Evolutionary conservation across 1,284 basidiomycete genomes (phyloP), one percentile per base, ranked within the genome.

Genomic region (Pascua guehoae): DNA sequence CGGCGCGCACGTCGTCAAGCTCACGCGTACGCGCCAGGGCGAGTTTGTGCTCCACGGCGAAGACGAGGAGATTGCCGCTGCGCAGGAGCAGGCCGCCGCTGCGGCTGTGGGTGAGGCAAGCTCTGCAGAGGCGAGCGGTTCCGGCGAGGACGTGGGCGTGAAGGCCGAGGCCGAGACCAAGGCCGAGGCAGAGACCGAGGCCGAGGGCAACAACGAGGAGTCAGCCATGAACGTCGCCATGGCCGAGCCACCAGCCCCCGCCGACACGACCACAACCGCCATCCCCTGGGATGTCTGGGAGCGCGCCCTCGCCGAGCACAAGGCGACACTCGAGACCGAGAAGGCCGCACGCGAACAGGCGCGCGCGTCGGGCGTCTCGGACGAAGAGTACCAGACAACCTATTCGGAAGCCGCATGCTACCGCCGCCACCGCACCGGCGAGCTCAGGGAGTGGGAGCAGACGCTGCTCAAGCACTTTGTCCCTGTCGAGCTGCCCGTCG

Each of bases 1-100:
- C 44, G 89, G 89, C 5, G 93, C 91, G 0, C 91, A 94, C 72
- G 91, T 97, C 52, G 91, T 94, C 48, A 89, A 88, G 12, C 82
- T 97, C 57, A 89, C 86, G 12, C 85, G 94, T 18, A 87, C 87
- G 16, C 83, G 88, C 41, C 92, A 97, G 80, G 90, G 91, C 12
- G 81, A 84, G 48, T 95, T 91, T 70, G 79, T 81, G 1, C 78
- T 91, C 12, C 79, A 72, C 37, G 68, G 68, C 10, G 72, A 74
- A 53, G 68, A 66, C 50, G 66, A 69, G 51, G 53, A 49, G 39
- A 50, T 63, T 12, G 47, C 60, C 43, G 53, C 51, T 38, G 59
- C 59, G 15, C 57, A 61, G 54, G 60, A 51, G 52, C 57, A 55
- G 42, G 47, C 42, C 8, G 57, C 12, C 8, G 52, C 56, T 14